Conservation (phyloP, 345 rosid genomes). For the Bruguiera parviflora region DNA sequence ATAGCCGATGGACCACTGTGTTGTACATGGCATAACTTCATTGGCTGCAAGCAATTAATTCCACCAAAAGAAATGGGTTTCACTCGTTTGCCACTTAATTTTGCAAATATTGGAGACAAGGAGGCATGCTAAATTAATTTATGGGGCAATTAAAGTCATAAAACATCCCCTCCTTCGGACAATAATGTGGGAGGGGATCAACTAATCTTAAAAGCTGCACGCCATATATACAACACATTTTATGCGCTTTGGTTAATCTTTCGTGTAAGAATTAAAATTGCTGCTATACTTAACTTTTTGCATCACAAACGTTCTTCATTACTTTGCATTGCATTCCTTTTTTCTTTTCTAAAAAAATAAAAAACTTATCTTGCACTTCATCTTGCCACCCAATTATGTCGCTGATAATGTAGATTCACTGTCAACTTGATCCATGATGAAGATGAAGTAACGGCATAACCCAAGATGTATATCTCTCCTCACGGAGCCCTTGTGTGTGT, state of each 20-base stretch:
- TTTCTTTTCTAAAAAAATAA: not conserved
- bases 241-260: not conserved
- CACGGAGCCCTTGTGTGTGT: not conserved
- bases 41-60: conserved; percentile 34
- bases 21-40: conserved; percentile 33
- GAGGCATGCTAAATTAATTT: conserved; percentile 28
- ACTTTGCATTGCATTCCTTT: not conserved
- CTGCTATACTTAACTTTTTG: not conserved
- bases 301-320: not conserved
- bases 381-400: too few species aligned
- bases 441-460: too few species aligned
- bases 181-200: conserved; percentile 32
- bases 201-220: conserved; percentile 34
- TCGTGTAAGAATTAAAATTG: not conserved
- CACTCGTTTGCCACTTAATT: conserved; percentile 54
- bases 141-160: conserved; percentile 15
- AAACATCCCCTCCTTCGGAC: conserved; percentile 5
- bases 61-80: conserved; percentile 30
- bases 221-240: not conserved
- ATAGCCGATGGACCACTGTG: not conserved
- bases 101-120: conserved; percentile 32
- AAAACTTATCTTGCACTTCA: too few species aligned
- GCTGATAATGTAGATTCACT: too few species aligned
- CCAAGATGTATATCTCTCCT: not conserved
- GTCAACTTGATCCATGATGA: too few species aligned